Evolutionary conservation across 176 grass and related monocot species (phyloP), one percentile per base, ranked within the genome.

Genomic region (Thinopyrum elongatum): DNA sequence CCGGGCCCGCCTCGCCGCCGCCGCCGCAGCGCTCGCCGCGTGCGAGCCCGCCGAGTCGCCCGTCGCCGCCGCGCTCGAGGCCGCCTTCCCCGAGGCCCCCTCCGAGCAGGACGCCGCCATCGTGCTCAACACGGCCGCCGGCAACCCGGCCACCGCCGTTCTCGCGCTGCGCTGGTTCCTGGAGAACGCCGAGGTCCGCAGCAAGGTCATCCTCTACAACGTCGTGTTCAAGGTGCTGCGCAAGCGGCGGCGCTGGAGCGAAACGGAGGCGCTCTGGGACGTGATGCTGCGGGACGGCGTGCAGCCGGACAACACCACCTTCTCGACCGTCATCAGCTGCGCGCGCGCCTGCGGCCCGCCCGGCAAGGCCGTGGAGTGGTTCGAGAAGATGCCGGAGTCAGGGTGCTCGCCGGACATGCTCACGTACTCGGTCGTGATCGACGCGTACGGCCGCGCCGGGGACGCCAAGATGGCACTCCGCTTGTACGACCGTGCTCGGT

Each of bases 101-200:
- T 79, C 91, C 35, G 93, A 94, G 88, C 90, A 90, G 79, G 93
- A 98, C 80, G 96, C 93, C 29, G 96, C 92, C 69, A 95, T 90
- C 82, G 88, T 95, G 65, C 88, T 98, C 69, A 89, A 98, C 84
- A 80, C 85, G 84, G 75, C 65, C 61, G 51, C 91, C 70, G 12
- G 70, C 38, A 85, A 46, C 36, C 29, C 88, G 62, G 84, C 59
- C 21, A 90, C 88, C 30, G 84, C 90, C 36, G 57, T 94, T 47
- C 90, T 94, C 84, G 86, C 90, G 14, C 87, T 98, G 26, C 86
- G 90, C 64, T 98, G 96, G 93, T 94, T 98, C 86, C 90, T 90
- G 76, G 46, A 17, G 61, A 86, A 81, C 38, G 86, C 94, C 14
- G 67, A 91, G 60, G 73, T 92, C 69, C 88, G 82, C 26, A 91